Base-by-base conservation (phyloP, 1,284 basidiomycete species). In the Trametes pubescens region DNA sequence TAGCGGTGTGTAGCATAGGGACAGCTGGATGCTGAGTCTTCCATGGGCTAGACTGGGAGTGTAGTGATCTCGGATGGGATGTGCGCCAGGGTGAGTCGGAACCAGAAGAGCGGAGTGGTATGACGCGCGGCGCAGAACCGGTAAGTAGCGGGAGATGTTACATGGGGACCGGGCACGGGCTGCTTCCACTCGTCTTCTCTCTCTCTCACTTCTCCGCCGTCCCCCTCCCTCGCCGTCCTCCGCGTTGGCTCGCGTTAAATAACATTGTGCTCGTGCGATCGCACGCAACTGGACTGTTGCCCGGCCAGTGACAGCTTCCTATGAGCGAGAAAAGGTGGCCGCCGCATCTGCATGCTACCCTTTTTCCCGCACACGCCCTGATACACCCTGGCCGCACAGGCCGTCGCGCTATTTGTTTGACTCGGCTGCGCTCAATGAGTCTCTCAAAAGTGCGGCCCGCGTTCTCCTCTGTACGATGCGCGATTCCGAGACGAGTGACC, bases 311-410 rank as follows among this genome's bases (percentile, higher is more conserved):
- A 82, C 79, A 79, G 80, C 80, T 81, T 85, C 86, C 82, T 86
- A 93, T 93, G 91, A 90, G 91, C 90, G 90, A 88, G 85, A 85
- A 85, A 82, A 86, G 84, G 91, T 85, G 40, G 71, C 61, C 68
- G 24, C 51, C 40, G 29, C 22, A 26, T 18, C 62, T 44, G 56
- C 59, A 51, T 55, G 52, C 53, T 48, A 58, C 58, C 37, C 55
- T 57, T 48, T 51, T 49, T n/a, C 58, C 18, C 52, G 55, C 57
- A 48, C 57, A 16, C 22, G 49, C 24, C 53, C 57, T 65, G 29
- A 65, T n/a, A 22, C 66, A 51, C 67, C 56, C 76, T 34, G 14
- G 22, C 24, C 37, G 24, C 52, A n/a, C 71, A 87, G 86, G 78
- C 84, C 86, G 72, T 78, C 79, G 72, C 84, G 83, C 77, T 81